Conservation (phyloP, 2,329 filamentous ascomycete species). For the Aspergillus sp. region DNA sequence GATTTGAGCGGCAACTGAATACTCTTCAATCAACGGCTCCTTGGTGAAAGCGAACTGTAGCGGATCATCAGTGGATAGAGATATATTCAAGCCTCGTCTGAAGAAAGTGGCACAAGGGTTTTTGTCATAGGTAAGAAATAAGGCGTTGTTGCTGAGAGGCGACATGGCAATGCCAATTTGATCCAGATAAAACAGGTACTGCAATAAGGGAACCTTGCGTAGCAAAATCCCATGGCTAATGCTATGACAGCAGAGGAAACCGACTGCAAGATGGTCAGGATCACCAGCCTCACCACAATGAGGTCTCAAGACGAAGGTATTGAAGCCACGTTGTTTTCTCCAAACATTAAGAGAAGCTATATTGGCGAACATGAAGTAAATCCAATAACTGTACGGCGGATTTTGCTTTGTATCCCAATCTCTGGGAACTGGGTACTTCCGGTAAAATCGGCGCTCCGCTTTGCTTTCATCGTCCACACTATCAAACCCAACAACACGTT, state of each 20-base stretch:
- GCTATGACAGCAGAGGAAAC: constrained; percentile 85
- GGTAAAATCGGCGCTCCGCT: constrained; percentile 83
- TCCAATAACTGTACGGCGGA: constrained; percentile 97
- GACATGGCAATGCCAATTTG: constrained; percentile 99
- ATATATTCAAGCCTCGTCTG: constrained; percentile 87
- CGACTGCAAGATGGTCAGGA: constrained; percentile 88
- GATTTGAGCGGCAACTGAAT: constrained; percentile 94
- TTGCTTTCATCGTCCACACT: constrained; percentile 98
- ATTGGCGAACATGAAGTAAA: constrained; percentile 94
- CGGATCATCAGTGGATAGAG: constrained; percentile 90
- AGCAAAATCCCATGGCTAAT: constrained; percentile 91
- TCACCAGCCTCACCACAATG: constrained; percentile 97
- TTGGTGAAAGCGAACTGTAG: constrained; percentile 98
- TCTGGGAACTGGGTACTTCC: constrained; percentile 85
- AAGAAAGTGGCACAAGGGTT: constrained; percentile 97
- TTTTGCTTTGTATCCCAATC: constrained; percentile 90
- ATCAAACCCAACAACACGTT: constrained; percentile 93
- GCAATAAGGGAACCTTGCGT: constrained; percentile 85
- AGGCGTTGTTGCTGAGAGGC: constrained; percentile 93
- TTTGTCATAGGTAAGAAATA: constrained; percentile 92
- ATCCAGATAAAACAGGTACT: constrained; percentile 96
- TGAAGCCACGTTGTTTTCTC: constrained; percentile 86
- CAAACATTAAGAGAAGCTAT: constrained; percentile 86
- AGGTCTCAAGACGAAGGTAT: constrained; percentile 84
- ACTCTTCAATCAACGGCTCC: constrained; percentile 95